These are phyloP conservation scores for Pseudotsuga menziesii DNA, from an alignment of 75 land plant genomes.

Conservation along the genomic window DNA sequence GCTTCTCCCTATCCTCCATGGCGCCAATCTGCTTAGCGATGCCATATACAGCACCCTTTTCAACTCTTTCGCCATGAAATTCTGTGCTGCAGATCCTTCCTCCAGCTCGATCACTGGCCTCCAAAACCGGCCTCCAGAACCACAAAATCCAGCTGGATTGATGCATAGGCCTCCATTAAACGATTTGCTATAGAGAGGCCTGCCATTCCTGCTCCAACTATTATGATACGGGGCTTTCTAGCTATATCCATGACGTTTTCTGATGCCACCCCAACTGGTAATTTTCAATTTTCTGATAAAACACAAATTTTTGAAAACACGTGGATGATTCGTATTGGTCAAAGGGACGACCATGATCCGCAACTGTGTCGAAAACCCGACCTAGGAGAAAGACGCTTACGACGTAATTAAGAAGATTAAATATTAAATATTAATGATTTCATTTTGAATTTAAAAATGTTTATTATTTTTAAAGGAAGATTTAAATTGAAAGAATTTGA, in stretches of 20 bases:
- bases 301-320: too few species aligned
- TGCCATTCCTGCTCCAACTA: conserved; percentile 39
- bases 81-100: conserved; percentile 23
- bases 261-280: neutral
- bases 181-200: conserved; percentile 32
- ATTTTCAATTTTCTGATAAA: too few species aligned
- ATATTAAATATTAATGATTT: too few species aligned
- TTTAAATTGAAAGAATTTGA: too few species aligned
- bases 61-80: conserved; percentile 22
- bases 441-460: too few species aligned
- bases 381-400: too few species aligned
- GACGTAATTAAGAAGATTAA: too few species aligned
- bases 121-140: conserved; percentile 28
- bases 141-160: conserved; percentile 8
- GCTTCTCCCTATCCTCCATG: conserved; percentile 16
- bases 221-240: conserved; percentile 20
- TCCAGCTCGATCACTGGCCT: conserved; percentile 22
- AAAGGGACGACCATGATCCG: too few species aligned
- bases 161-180: neutral
- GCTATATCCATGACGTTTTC: neutral
- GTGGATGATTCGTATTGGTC: too few species aligned
- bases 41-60: conserved; percentile 18
- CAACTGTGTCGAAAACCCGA: too few species aligned
- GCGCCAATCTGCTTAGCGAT: conserved; percentile 25
- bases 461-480: too few species aligned